Conservation (phyloP, 164 flowering plant species). For the Litsea cubeba region DNA sequence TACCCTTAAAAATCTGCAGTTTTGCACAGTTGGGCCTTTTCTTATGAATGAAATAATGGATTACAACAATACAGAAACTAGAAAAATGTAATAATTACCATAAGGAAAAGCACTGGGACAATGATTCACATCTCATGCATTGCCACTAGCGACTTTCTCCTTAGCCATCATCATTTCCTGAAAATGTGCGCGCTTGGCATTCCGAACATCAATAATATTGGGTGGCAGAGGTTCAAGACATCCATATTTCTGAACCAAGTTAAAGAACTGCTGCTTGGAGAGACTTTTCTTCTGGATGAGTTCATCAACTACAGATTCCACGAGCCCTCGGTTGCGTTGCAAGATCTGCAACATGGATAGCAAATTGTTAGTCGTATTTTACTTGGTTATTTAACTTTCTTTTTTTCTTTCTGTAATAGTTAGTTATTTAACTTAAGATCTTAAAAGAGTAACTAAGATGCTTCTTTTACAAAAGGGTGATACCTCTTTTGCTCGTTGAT, state of each 20-base stretch:
- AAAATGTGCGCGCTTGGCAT: conserved; percentile 44
- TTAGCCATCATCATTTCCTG: conserved; percentile 40
- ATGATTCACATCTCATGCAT: conserved; percentile 17
- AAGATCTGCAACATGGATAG: conserved; percentile 51
- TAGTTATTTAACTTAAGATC: no score
- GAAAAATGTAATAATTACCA: neutral
- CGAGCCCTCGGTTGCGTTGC: conserved; percentile 47
- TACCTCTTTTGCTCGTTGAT: conserved; percentile 86
- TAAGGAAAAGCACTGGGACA: neutral
- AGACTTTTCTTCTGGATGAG: conserved; percentile 71
- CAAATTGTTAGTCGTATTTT: neutral
- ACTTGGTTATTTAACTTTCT: no score
- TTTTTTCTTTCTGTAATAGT: neutral
- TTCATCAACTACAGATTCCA: conserved; percentile 70
- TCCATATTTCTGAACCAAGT: conserved; percentile 63
- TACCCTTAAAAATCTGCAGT: no score
- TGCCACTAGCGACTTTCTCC: conserved; percentile 27
- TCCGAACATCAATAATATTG: conserved; percentile 55
- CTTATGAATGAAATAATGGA: no score
- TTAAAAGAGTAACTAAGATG: neutral
- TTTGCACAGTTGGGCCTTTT: no score
- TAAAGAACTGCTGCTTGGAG: conserved; percentile 65
- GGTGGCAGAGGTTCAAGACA: conserved; percentile 54
- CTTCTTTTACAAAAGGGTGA: neutral
- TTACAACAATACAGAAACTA: no score